Evolutionary conservation across 768 basidiomycete genomes (phyloP), one percentile per base, ranked within the genome.

Genomic region (Pisolithus microcarpus): DNA sequence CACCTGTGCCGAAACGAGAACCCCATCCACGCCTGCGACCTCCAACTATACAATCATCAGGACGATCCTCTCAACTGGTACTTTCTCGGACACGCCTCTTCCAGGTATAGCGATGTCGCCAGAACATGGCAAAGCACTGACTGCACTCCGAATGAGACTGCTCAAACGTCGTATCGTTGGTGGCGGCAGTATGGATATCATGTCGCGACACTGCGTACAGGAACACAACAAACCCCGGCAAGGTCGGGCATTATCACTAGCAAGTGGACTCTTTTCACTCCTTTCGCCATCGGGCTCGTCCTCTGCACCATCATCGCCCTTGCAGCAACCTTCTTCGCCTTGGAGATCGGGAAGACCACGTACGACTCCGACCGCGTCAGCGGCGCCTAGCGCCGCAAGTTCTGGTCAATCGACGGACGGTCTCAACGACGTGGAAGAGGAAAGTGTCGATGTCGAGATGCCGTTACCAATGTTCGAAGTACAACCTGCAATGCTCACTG

Each of bases 381-480:
- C n/a, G n/a, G n/a, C n/a, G n/a, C n/a, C n/a, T n/a, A n/a, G n/a
- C n/a, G 16, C 31, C 7, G 39, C 18, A 4, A 36, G n/a, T 21
- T 21, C 43, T 16, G 48, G 49, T 7, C 54, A 46, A 15, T 53
- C 60, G 4, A 52, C 51, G 19, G 56, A 53, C 26, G 63, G 60
- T 4, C 53, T 66, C 2, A 71, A 70, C 3, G 71, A 55, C 24
- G 63, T 56, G n/a, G 49, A 50, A 5, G 69, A 71, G 2, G 79
- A 78, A 26, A 75, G 77, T 5, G 62, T 81, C n/a, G 79, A 82
- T 51, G 77, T 79, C 0, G 84, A 85, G 31, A 65, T 66, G 4
- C 84, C 83, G 0, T 65, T 98, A 16, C 93, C 95, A 0, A 92
- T 90, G 1, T 83, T 95, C 23, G 85, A 93, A 54, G 82, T 87